A percentile compares a stretch with the other conserved stretches of the same genome.
Evolutionary conservation across 2,329 filamentous ascomycete species (phyloP).

Genomic region (Tolypocladium capitatum): DNA sequence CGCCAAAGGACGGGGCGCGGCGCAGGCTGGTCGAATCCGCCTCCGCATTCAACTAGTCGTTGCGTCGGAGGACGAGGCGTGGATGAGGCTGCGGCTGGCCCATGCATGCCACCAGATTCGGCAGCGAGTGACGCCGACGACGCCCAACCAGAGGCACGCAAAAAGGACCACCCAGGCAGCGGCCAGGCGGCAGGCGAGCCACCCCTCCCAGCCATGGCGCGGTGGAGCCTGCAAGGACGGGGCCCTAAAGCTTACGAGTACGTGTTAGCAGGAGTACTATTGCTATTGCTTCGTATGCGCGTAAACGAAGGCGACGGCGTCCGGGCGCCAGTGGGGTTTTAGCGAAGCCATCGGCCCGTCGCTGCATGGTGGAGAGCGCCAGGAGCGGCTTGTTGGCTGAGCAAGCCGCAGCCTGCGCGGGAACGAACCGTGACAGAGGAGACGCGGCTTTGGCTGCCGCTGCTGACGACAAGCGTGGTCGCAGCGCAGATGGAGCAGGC

Average conservation of each 20-base stretch:
- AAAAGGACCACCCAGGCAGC: neutral
- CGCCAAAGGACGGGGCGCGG: neutral
- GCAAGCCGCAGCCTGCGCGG: neutral
- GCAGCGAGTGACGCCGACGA: neutral
- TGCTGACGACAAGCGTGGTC: neutral
- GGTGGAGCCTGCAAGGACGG: neutral
- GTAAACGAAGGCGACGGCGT: neutral
- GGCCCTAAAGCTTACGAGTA: no score
- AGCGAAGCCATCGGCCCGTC: neutral
- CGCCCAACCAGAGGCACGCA: neutral
- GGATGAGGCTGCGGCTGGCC: neutral
- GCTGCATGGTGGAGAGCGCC: neutral
- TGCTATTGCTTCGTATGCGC: no score
- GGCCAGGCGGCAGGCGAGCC: neutral
- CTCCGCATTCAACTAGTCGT: neutral
- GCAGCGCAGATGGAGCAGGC: neutral
- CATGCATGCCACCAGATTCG: neutral
- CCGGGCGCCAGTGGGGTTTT: neutral
- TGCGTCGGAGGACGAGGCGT: neutral
- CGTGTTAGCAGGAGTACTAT: no score
- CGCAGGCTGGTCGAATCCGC: neutral
- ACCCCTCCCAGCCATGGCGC: neutral
- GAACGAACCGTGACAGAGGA: no score
- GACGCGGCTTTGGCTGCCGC: neutral
- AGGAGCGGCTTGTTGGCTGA: neutral